Conservation (phyloP, 352 stramenopile genomes). For the Pythium myriotylum region DNA sequence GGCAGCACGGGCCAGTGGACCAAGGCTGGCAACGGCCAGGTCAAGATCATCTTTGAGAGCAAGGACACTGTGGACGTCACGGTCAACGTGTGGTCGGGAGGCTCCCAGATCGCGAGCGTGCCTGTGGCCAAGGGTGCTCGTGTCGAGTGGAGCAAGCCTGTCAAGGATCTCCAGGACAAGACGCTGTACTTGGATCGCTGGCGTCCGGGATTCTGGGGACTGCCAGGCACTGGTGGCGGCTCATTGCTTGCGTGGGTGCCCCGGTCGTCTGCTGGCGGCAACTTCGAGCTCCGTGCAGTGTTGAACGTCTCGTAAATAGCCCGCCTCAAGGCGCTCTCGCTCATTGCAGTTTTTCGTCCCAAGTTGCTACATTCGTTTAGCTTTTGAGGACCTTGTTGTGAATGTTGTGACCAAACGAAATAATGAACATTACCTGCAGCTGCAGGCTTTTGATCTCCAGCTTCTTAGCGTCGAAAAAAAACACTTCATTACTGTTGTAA, state of each 20-base stretch:
- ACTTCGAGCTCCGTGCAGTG: conserved; percentile 46
- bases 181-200: conserved; percentile 75
- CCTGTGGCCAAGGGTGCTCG: conserved; percentile 35
- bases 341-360: not conserved
- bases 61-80: conserved; percentile 42
- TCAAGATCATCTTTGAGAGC: conserved; percentile 46
- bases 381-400: too few species aligned
- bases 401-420: too few species aligned
- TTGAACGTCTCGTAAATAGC: conserved; percentile 32
- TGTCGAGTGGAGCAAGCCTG: conserved; percentile 36
- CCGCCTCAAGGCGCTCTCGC: too few species aligned
- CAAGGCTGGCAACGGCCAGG: conserved; percentile 37
- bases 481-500: too few species aligned
- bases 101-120: conserved; percentile 42
- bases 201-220: conserved; percentile 51
- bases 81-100: conserved; percentile 59
- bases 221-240: conserved; percentile 58
- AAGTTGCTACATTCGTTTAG: not conserved
- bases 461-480: too few species aligned
- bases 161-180: conserved; percentile 43
- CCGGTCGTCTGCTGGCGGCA: conserved; percentile 31
- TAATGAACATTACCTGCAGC: too few species aligned
- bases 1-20: conserved; percentile 43
- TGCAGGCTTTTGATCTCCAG: too few species aligned
- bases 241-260: conserved; percentile 66